phyloP scores from a whole-genome alignment of 495 filamentous ascomycete species.

The Neurospora sp. region DNA sequence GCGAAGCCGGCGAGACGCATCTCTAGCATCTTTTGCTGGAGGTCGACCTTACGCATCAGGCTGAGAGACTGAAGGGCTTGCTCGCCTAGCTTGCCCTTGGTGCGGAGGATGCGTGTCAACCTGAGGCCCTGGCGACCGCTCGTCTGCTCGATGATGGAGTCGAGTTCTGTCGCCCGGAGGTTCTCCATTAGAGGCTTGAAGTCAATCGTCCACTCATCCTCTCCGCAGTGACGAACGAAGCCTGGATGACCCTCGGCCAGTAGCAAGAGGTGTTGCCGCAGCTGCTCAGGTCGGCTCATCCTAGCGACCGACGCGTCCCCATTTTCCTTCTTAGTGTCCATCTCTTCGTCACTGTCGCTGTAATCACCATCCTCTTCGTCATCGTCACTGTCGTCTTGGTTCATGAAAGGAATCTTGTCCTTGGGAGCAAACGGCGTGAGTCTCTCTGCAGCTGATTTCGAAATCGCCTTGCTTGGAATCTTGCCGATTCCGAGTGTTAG shows the following conservation, averaged over 20 bases:
- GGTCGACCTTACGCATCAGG: conserved; percentile 67
- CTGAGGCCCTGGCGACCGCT: conserved; percentile 69
- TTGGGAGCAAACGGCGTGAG: conserved; percentile 29
- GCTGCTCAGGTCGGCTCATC: conserved; percentile 50
- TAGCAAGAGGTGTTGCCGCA: conserved; percentile 58
- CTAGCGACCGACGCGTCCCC: conserved; percentile 25
- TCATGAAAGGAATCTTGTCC: conserved; percentile 28
- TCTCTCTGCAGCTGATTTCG: conserved; percentile 31
- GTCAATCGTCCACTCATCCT: conserved; percentile 69
- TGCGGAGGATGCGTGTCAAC: conserved; percentile 68
- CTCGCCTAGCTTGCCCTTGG: conserved; percentile 85
- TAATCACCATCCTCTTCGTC: conserved; percentile 34
- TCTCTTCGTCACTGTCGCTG: conserved; percentile 24
- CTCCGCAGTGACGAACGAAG: conserved; percentile 54
- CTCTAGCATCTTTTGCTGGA: conserved; percentile 67
- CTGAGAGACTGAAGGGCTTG: conserved; percentile 65
- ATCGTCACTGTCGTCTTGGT: conserved; percentile 25
- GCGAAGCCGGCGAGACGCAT: conserved; percentile 78
- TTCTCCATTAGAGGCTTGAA: conserved; percentile 58
- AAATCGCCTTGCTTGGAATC: conserved; percentile 26
- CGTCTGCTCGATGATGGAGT: conserved; percentile 61
- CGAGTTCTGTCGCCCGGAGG: conserved; percentile 64
- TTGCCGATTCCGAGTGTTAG: conserved; percentile 40
- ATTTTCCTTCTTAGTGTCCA: conserved; percentile 23
- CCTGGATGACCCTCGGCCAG: conserved; percentile 60